Conservation (phyloP, 1,284 basidiomycete genomes). For the Caloboletus inedulis region DNA sequence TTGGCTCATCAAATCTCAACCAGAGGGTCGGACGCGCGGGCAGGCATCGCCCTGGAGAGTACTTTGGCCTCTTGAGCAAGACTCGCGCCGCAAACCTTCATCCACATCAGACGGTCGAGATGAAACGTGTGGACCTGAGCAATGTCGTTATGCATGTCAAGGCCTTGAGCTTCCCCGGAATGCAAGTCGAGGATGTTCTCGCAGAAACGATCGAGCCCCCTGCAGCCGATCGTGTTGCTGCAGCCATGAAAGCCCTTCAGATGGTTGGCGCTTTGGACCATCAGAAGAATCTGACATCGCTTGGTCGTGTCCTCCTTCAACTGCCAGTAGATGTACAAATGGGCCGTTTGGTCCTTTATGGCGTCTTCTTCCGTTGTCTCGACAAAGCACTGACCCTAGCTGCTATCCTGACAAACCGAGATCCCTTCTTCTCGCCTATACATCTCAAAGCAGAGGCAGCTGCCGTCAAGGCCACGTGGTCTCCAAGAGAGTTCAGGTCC, state of each 20-base stretch:
- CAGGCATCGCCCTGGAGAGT: conserved; percentile 88
- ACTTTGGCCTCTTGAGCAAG: conserved; percentile 81
- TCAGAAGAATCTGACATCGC: conserved; percentile 76
- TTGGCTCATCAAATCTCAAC: conserved; percentile 89
- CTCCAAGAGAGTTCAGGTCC: conserved; percentile 76
- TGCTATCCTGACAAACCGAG: conserved; percentile 85
- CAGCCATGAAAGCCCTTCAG: conserved; percentile 79
- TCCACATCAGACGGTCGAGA: conserved; percentile 91
- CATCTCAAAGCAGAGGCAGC: conserved; percentile 63
- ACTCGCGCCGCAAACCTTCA: conserved; percentile 63
- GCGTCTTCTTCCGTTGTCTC: conserved; percentile 91
- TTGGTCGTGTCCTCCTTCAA: conserved; percentile 87
- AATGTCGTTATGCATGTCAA: conserved; percentile 97
- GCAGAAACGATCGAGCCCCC: conserved; percentile 89
- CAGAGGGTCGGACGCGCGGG: conserved; percentile 94
- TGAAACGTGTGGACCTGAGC: conserved; percentile 91
- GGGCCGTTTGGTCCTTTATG: conserved; percentile 87
- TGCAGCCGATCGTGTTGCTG: conserved; percentile 70
- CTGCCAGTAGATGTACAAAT: conserved; percentile 89
- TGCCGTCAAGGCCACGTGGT: conserved; percentile 79
- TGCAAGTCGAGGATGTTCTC: conserved; percentile 87
- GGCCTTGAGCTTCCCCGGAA: conserved; percentile 88
- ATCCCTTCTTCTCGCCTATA: conserved; percentile 86
- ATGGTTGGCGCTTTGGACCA: conserved; percentile 88
- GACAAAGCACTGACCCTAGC: conserved; percentile 89